Percentiles rank a stretch among this genome's conserved stretches.
Evolutionary conservation across 768 basidiomycete genomes (phyloP).

Genomic region (Lactarius hatsudake): DNA sequence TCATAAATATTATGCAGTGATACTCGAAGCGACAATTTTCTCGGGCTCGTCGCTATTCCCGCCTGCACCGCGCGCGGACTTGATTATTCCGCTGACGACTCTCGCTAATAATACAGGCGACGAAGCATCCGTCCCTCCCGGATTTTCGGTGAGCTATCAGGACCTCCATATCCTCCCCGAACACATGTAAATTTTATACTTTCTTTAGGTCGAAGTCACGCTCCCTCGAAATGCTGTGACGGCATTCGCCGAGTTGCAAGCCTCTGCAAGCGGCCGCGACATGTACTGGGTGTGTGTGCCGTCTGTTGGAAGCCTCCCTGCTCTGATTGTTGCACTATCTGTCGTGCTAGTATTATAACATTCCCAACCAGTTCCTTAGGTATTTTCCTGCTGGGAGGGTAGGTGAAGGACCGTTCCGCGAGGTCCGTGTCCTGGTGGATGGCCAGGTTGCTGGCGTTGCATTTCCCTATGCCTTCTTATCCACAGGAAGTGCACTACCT

Average conservation of each 20-base stretch:
- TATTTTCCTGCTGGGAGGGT: conserved; percentile 52
- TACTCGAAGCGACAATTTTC: conserved; percentile 69
- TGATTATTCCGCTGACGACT: conserved; percentile 68
- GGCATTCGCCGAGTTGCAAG: conserved; percentile 67
- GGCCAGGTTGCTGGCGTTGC: conserved; percentile 52
- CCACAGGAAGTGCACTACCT: conserved; percentile 44
- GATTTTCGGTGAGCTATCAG: conserved; percentile 53
- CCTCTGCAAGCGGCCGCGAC: conserved; percentile 60
- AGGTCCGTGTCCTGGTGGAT: conserved; percentile 58
- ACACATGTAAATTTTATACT: background rate
- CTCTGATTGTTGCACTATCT: background rate
- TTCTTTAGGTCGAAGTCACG: conserved; percentile 57
- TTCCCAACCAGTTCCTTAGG: conserved; percentile 54
- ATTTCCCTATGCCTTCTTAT: conserved; percentile 47
- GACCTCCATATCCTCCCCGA: background rate
- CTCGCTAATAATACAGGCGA: conserved; percentile 44
- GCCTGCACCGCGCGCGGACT: conserved; percentile 40
- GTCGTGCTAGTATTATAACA: conserved; percentile 58
- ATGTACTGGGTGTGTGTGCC: conserved; percentile 66
- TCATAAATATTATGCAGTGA: conserved; percentile 41
- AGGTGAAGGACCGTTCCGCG: conserved; percentile 56
- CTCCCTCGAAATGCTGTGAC: conserved; percentile 67
- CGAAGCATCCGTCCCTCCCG: conserved; percentile 72
- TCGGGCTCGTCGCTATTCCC: conserved; percentile 55
- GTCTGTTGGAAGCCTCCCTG: background rate